A percentile compares a stretch with the other conserved stretches of the same genome.
Evolutionary conservation across 306 rosid genomes (phyloP).

Genomic region (Vigna angularis): DNA sequence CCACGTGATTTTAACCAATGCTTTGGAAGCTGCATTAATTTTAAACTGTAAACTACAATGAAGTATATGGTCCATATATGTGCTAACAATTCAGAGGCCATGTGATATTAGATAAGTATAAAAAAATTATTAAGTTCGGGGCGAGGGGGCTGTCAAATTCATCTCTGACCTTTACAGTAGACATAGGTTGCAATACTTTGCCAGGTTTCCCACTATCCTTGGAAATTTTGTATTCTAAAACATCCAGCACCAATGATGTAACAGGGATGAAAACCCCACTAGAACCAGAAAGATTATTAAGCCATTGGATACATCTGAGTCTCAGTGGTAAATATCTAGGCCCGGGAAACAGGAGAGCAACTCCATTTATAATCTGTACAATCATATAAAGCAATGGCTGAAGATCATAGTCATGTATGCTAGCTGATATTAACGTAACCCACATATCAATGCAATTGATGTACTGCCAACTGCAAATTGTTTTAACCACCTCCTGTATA

Average conservation of each 20-base stretch:
- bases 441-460: conserved; percentile 85
- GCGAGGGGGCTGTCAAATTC: background rate
- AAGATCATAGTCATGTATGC: conserved; percentile 71
- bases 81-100: conserved; percentile 25
- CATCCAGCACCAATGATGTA: conserved; percentile 75
- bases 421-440: conserved; percentile 69
- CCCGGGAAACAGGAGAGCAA: conserved; percentile 81
- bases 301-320: conserved; percentile 87
- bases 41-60: conserved; percentile 38
- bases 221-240: conserved; percentile 71
- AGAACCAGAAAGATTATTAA: conserved; percentile 77
- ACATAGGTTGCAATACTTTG: conserved; percentile 53
- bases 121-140: background rate
- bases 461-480: conserved; percentile 80
- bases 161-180: conserved; percentile 70
- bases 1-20: conserved; percentile 83
- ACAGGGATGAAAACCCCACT: conserved; percentile 89
- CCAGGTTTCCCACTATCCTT: conserved; percentile 73
- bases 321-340: conserved; percentile 95
- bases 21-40: conserved; percentile 78
- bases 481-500: conserved; percentile 82
- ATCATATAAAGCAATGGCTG: conserved; percentile 67
- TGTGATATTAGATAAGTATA: conserved; percentile 5
- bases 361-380: conserved; percentile 80
- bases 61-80: conserved; percentile 11